These are phyloP conservation scores for Podospora pseudopauciseta DNA, from an alignment of 495 filamentous ascomycete species.

Conservation along the genomic window DNA sequence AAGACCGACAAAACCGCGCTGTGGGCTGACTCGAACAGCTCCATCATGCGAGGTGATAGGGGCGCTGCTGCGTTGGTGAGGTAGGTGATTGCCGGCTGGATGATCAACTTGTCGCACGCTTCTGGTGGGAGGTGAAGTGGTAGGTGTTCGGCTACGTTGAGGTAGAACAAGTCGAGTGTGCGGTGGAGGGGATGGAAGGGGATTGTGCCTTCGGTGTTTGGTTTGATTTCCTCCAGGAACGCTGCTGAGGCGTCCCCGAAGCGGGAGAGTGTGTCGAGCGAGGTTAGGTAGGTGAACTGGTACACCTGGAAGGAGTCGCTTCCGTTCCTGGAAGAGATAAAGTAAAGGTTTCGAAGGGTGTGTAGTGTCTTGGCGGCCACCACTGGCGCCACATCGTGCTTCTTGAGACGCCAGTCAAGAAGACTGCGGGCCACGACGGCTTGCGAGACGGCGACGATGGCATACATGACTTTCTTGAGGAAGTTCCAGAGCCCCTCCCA, in stretches of 20 bases:
- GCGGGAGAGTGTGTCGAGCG: conserved; percentile 80
- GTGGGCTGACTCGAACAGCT: conserved; percentile 91
- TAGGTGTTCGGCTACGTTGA: conserved; percentile 87
- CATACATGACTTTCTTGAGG: conserved; percentile 75
- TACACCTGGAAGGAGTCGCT: conserved; percentile 72
- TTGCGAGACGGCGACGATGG: conserved; percentile 70
- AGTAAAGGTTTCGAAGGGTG: conserved; percentile 78
- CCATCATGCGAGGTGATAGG: conserved; percentile 45
- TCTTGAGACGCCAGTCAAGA: conserved; percentile 42
- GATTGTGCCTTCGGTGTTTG: conserved; percentile 54
- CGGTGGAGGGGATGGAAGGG: conserved; percentile 73
- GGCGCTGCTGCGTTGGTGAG: conserved; percentile 52
- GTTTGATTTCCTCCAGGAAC: conserved; percentile 65
- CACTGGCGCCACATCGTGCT: conserved; percentile 56
- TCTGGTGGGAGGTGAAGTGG: conserved; percentile 61
- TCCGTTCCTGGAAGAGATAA: conserved; percentile 77
- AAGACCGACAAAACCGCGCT: conserved; percentile 79
- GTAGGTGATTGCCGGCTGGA: conserved; percentile 73
- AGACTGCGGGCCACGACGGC: conserved; percentile 64
- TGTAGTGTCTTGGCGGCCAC: conserved; percentile 75
- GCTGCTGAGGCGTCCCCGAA: conserved; percentile 65
- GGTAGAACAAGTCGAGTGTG: conserved; percentile 83
- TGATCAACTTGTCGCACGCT: conserved; percentile 66
- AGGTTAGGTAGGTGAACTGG: conserved; percentile 77
- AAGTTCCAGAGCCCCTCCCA: conserved; percentile 78